These are phyloP conservation scores for Blastobotrys muscicola DNA, from an alignment of 805 yeast genomes.

Conservation along the genomic window DNA sequence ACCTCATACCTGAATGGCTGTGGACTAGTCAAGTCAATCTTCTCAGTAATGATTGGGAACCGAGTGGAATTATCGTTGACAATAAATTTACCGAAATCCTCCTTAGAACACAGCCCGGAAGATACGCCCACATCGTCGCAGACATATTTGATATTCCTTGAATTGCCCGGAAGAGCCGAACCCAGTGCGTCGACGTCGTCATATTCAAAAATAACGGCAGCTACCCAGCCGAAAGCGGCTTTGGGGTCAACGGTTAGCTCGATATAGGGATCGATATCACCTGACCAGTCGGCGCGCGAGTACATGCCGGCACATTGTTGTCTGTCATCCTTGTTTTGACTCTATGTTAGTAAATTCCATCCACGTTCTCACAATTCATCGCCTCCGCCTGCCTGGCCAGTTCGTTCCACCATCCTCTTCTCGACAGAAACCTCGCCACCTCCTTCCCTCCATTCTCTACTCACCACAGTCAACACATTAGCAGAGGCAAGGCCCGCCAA, in stretches of 20 bases:
- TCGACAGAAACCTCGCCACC: too few relatives aligned
- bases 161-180: slow-evolving; percentile 28
- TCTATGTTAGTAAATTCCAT: slow-evolving; percentile 7
- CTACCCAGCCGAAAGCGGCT: slow-evolving; percentile 35
- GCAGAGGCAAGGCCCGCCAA: too few relatives aligned
- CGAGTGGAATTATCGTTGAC: slow-evolving; percentile 35
- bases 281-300: slow-evolving; percentile 80
- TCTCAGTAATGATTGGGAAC: slow-evolving; percentile 48
- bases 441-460: too few relatives aligned
- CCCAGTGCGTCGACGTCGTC: slow-evolving; percentile 69
- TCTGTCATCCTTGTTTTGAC: slow-evolving; percentile 39
- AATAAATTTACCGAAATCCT: slow-evolving; percentile 54
- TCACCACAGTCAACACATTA: too few relatives aligned
- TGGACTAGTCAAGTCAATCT: slow-evolving; percentile 47
- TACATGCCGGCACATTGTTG: slow-evolving; percentile 89
- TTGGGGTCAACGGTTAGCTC: slow-evolving; percentile 26
- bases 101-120: slow-evolving; percentile 43
- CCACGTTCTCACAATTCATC: too few relatives aligned
- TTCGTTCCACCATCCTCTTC: too few relatives aligned
- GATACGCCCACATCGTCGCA: slow-evolving; percentile 67
- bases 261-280: slow-evolving; percentile 55
- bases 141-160: slow-evolving; percentile 39
- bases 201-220: slow-evolving; percentile 76
- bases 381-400: too few relatives aligned
- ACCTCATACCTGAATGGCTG: slow-evolving; percentile 57